A percentile compares a stretch with the other conserved stretches of the same genome.
phyloP scores from a whole-genome alignment of 257 asterid species.

The Capsicum rhomboideum region DNA sequence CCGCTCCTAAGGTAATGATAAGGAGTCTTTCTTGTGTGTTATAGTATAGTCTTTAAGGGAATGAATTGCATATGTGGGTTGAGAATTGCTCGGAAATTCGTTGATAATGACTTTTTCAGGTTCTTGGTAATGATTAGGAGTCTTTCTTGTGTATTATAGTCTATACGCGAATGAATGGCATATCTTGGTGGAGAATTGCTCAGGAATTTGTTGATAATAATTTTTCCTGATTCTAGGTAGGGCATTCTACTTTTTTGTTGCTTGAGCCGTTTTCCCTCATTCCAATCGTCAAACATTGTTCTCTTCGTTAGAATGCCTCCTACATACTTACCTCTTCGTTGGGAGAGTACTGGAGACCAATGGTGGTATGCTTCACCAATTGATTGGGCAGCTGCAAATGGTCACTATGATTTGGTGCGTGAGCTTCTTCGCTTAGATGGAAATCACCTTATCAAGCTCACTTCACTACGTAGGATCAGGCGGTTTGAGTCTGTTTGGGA shows the following conservation, averaged over 20 bases:
- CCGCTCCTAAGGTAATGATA: not conserved
- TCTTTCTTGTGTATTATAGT: not conserved
- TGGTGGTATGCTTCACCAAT: slow-evolving; percentile 99
- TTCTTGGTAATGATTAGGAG: not conserved
- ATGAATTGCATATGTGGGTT: not conserved
- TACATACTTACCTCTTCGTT: slow-evolving; percentile 70
- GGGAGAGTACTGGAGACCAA: slow-evolving; percentile 99
- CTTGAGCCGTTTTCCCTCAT: not conserved
- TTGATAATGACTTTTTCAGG: not conserved
- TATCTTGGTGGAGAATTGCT: not conserved
- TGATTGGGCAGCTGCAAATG: slow-evolving; percentile 97
- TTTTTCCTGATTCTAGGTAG: not conserved
- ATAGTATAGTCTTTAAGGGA: not conserved
- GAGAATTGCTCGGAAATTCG: not conserved
- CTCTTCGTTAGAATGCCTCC: slow-evolving; percentile 37
- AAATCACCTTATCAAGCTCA: slow-evolving; percentile 75
- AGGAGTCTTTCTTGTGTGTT: not conserved
- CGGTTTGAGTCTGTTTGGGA: slow-evolving; percentile 97
- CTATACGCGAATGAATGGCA: not conserved
- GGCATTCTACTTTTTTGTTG: not conserved
- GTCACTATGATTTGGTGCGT: slow-evolving; percentile 79
- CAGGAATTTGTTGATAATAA: not conserved
- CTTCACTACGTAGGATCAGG: slow-evolving; percentile 77
- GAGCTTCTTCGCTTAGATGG: slow-evolving; percentile 92
- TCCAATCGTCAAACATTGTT: not conserved